phyloP scores from a whole-genome alignment of 352 stramenopile species.

The Phytophthora cactorum region DNA sequence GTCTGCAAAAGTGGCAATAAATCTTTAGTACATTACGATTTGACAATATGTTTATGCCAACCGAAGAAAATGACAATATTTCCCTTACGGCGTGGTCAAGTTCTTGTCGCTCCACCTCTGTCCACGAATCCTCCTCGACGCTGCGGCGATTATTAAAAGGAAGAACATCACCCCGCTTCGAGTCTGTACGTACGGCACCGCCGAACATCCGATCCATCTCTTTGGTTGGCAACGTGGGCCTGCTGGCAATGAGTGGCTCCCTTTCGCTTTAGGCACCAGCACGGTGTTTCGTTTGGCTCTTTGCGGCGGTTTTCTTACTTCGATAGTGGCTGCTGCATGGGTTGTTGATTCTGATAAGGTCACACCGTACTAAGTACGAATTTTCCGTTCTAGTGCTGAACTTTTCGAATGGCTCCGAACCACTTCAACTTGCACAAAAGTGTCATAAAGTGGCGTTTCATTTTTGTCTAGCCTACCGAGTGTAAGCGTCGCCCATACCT shows the following conservation, averaged over 20 bases:
- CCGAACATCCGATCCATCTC: constrained; percentile 27
- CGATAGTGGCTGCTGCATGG: background rate
- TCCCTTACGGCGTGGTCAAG: constrained; percentile 71
- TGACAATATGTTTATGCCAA: constrained; percentile 14
- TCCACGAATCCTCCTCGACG: constrained; percentile 87
- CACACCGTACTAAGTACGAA: constrained; percentile 17
- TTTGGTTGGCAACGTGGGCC: background rate
- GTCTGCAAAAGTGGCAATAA: constrained; percentile 47
- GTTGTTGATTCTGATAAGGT: constrained; percentile 25
- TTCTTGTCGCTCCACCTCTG: constrained; percentile 80
- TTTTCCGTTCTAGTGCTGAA: constrained; percentile 12
- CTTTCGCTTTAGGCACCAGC: background rate
- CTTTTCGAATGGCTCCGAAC: constrained; percentile 14
- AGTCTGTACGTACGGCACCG: background rate
- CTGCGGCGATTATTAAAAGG: constrained; percentile 28
- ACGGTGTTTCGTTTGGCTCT: background rate
- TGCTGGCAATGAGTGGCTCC: background rate
- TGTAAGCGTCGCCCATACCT: constrained; percentile 53
- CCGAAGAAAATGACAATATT: background rate
- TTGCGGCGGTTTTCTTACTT: constrained; percentile 3
- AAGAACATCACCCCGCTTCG: constrained; percentile 10
- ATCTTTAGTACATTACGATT: background rate
- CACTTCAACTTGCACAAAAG: constrained; percentile 20
- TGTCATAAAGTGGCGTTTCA: background rate
- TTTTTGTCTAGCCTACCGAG: constrained; percentile 8